Evolutionary conservation across 306 rosid genomes (phyloP), one percentile per base, ranked within the genome.

Genomic region (Myrica gale): DNA sequence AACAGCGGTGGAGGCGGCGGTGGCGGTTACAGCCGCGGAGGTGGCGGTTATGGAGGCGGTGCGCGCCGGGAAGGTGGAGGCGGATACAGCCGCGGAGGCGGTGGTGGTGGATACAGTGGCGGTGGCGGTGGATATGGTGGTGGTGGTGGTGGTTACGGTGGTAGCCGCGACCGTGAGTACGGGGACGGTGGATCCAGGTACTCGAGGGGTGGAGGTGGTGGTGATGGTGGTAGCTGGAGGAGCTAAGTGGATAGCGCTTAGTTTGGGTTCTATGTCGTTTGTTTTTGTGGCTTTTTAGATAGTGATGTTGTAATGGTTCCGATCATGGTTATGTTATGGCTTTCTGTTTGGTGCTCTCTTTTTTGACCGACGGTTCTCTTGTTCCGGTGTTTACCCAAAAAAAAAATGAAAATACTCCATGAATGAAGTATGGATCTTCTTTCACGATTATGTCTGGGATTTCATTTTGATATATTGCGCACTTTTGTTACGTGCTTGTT

Each of bases 221-320:
- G 82, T 0, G 69, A 76, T 12, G 92, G 91, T 0, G 90, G 94
- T 16, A 89, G 56, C 83, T 94, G 98, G 98, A 90, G 98, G 82
- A 90, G 13, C 61, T 89, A 86, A 47, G 55, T 48, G 39, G 20
- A 48, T 73, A 77, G 41, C 63, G 21, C 9, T 3, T 58, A 21
- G 55, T 4, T 71, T 23, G 57, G 74, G 44, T 32, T 32, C 74
- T 16, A 12, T 57, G 16, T 57, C 4, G 5, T 13, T 57, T 9
- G 72, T 5, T 51, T 41, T 26, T 19, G 68, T 11, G 68, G 51
- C 47, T 26, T 23, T 11, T 32, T 19, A 11, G 46, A 60, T 37
- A 16, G 63, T 5, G 13, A 42, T 4, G 2, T 46, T 47, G 65
- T 46, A n/a, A 16, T 19, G 71, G 61, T 72, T 37, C 72, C 42